Percentiles rank a stretch among this genome's conserved stretches.
phyloP scores from a whole-genome alignment of 2,329 filamentous ascomycete species.

The Phialemoniopsis sp. region DNA sequence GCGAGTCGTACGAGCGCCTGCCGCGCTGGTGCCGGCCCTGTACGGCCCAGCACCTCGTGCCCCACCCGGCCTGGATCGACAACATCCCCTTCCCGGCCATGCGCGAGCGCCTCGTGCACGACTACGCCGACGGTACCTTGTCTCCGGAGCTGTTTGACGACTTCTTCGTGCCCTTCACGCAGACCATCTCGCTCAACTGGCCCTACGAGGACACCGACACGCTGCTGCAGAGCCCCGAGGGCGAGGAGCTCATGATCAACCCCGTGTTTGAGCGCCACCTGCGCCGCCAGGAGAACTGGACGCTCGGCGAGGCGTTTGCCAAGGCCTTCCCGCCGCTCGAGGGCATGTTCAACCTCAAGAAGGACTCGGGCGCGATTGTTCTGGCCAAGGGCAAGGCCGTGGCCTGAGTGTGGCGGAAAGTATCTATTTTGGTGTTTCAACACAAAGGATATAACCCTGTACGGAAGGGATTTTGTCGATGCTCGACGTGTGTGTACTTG shows the following conservation, averaged over 20 bases:
- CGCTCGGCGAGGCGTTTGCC: slow-evolving; percentile 65
- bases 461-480: too few species aligned
- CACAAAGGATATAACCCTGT: too few species aligned
- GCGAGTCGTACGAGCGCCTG: slow-evolving; percentile 73
- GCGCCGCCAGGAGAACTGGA: slow-evolving; percentile 75
- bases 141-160: slow-evolving; percentile 60
- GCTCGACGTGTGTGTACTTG: too few species aligned
- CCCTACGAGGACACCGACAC: slow-evolving; percentile 72
- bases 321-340: slow-evolving; percentile 57
- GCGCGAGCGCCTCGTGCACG: slow-evolving; percentile 60
- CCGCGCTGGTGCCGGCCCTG: slow-evolving; percentile 69
- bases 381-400: too few species aligned
- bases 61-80: slow-evolving; percentile 80
- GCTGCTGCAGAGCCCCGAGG: slow-evolving; percentile 53
- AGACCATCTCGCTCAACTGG: slow-evolving; percentile 76
- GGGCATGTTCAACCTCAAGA: slow-evolving; percentile 30
- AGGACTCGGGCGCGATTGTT: background rate
- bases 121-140: slow-evolving; percentile 25
- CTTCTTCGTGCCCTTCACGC: slow-evolving; percentile 81
- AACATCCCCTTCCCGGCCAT: slow-evolving; percentile 76
- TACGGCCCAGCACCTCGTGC: slow-evolving; percentile 58
- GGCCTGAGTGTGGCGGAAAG: too few species aligned
- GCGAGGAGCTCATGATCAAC: slow-evolving; percentile 72
- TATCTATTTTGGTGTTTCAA: too few species aligned
- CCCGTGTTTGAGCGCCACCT: slow-evolving; percentile 83